Evolutionary conservation across 768 basidiomycete genomes (phyloP).

Genomic region (Sporobolomyces pararoseus): DNA sequence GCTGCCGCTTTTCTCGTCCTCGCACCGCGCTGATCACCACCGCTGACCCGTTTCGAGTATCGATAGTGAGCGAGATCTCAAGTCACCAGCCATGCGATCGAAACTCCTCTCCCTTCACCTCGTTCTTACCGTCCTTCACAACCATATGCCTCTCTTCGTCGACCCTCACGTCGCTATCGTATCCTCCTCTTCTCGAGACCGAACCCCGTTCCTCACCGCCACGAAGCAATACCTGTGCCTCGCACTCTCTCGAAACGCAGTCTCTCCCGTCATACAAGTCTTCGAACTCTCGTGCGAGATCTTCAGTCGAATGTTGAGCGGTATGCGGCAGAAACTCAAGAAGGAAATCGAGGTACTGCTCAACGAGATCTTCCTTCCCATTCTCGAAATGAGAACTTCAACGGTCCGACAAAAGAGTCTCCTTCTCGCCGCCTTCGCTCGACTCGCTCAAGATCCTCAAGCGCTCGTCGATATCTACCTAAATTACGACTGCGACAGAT

Average conservation of each 20-base stretch:
- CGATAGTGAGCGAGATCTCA: conserved; percentile 81
- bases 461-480: conserved; percentile 96
- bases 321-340: conserved; percentile 95
- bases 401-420: conserved; percentile 91
- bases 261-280: conserved; percentile 90
- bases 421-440: conserved; percentile 75
- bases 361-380: conserved; percentile 97
- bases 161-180: conserved; percentile 86
- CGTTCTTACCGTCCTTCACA: conserved; percentile 82
- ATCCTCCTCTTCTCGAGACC: conserved; percentile 80
- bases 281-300: conserved; percentile 98
- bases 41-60: too few species aligned
- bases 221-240: conserved; percentile 94
- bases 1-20: too few species aligned
- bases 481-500: conserved; percentile 97
- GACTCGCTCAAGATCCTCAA: conserved; percentile 91
- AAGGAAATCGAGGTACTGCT: conserved; percentile 99
- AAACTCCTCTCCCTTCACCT: conserved; percentile 92
- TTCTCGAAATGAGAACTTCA: conserved; percentile 94
- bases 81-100: conserved; percentile 94
- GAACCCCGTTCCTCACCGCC: conserved; percentile 84
- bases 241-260: conserved; percentile 86
- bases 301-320: conserved; percentile 91
- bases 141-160: conserved; percentile 83
- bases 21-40: too few species aligned